These are phyloP conservation scores for Krasilnikovozyma curviuscula DNA, from an alignment of 768 basidiomycete species.

Conservation along the genomic window DNA sequence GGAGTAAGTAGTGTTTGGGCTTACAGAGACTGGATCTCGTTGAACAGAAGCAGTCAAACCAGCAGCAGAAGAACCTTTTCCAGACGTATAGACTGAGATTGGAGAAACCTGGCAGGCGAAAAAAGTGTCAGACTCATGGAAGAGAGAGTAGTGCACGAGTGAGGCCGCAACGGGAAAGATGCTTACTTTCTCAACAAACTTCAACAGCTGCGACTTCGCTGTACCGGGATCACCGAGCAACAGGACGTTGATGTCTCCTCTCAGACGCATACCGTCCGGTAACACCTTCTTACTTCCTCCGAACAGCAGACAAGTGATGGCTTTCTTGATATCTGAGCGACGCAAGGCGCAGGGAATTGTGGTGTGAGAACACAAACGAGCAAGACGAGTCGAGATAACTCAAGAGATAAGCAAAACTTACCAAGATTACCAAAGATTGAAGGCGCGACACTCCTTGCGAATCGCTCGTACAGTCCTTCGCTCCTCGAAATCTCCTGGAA, in stretches of 20 bases:
- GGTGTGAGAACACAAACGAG: neutral
- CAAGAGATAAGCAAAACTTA: slow-evolving; percentile 24
- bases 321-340: slow-evolving; percentile 80
- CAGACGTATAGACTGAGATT: slow-evolving; percentile 93
- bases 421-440: slow-evolving; percentile 92
- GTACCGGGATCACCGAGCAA: slow-evolving; percentile 95
- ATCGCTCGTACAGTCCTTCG: slow-evolving; percentile 78
- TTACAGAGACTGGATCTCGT: slow-evolving; percentile 72
- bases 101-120: slow-evolving; percentile 54
- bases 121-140: neutral
- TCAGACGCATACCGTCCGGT: slow-evolving; percentile 87
- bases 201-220: slow-evolving; percentile 90
- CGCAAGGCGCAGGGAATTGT: no score
- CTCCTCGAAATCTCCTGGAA: slow-evolving; percentile 77
- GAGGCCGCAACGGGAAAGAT: neutral
- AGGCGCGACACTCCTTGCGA: slow-evolving; percentile 82
- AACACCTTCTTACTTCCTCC: slow-evolving; percentile 93
- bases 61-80: slow-evolving; percentile 94
- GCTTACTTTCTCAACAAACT: slow-evolving; percentile 84
- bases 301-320: slow-evolving; percentile 84
- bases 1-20: neutral
- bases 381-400: neutral
- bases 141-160: neutral
- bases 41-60: slow-evolving; percentile 96
- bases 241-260: slow-evolving; percentile 95